Percentiles rank a stretch among this genome's conserved stretches.
Evolutionary conservation across 2,329 filamentous ascomycete species (phyloP).

Genomic region (Cercospora nicotianae): DNA sequence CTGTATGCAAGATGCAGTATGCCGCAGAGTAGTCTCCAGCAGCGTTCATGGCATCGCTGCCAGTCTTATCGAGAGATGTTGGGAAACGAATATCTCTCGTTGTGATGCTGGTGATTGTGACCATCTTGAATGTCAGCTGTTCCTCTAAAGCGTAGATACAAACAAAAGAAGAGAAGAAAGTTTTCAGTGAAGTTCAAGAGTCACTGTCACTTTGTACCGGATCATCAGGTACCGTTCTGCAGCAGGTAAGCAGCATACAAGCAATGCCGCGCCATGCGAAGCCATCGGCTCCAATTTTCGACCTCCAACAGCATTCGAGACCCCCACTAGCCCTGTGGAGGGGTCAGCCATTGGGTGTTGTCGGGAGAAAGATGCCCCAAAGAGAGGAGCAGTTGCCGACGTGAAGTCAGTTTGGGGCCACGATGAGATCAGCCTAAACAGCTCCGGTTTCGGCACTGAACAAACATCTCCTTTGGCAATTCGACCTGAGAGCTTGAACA

Average conservation of each 20-base stretch:
- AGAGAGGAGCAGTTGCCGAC: conserved; percentile 6
- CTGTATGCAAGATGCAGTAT: conserved; percentile 88
- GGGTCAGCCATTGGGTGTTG: background rate
- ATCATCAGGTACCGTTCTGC: conserved; percentile 14
- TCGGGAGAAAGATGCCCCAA: conserved; percentile 13
- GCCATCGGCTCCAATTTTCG: conserved; percentile 13
- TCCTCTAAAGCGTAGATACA: background rate
- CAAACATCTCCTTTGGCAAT: background rate
- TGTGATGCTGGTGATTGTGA: conserved; percentile 48
- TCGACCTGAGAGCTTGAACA: background rate
- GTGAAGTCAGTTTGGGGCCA: conserved; percentile 8
- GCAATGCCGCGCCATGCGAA: conserved; percentile 17
- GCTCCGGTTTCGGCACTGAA: conserved; percentile 1
- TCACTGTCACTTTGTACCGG: background rate
- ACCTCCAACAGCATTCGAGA: background rate
- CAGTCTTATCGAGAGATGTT: conserved; percentile 95
- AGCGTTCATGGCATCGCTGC: conserved; percentile 94
- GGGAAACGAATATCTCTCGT: conserved; percentile 54
- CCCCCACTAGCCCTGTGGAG: conserved; percentile 9
- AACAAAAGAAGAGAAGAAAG: background rate
- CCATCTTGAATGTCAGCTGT: conserved; percentile 38
- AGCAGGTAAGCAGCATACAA: conserved; percentile 8
- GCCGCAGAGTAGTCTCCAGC: conserved; percentile 89
- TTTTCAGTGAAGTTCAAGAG: background rate
- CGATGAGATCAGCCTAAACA: background rate